Evolutionary conservation across 305 asterid species (phyloP).

Genomic region (Rubia occidens): DNA sequence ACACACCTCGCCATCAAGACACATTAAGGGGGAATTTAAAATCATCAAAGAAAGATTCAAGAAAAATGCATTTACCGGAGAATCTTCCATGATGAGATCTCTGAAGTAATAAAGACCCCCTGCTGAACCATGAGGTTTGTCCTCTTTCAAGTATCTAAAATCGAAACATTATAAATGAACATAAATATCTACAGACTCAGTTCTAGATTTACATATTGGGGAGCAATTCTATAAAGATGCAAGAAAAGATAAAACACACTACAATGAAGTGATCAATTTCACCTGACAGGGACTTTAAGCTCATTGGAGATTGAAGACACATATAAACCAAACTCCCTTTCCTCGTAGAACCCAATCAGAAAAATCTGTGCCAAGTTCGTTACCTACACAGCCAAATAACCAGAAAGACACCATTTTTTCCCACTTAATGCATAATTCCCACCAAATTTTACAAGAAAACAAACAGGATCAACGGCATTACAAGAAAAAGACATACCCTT

Average conservation of each 20-base stretch:
- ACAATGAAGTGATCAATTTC: slow-evolving; percentile 17
- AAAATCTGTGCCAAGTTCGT: slow-evolving; percentile 58
- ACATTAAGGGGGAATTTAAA: not conserved
- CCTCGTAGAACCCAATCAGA: slow-evolving; percentile 69
- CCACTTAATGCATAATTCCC: not conserved
- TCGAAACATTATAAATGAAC: slow-evolving; percentile 5
- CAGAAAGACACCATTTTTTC: not conserved
- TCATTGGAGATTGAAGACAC: slow-evolving; percentile 67
- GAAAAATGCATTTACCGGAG: slow-evolving; percentile 43
- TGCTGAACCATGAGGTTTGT: slow-evolving; percentile 81
- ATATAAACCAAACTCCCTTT: slow-evolving; percentile 50
- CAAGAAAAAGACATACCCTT: slow-evolving; percentile 28
- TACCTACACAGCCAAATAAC: slow-evolving; percentile 35
- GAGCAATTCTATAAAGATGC: not conserved
- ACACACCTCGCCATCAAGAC: not conserved
- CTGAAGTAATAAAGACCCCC: slow-evolving; percentile 70
- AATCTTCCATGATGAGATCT: slow-evolving; percentile 75
- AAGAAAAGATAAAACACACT: slow-evolving; percentile 5
- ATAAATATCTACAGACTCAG: not conserved
- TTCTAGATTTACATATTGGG: no score
- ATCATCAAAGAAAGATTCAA: slow-evolving; percentile 12
- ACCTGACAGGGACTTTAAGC: slow-evolving; percentile 80
- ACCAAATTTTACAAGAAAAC: not conserved
- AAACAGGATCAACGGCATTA: not conserved
- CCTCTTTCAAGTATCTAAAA: slow-evolving; percentile 69